A percentile compares a stretch with the other conserved stretches of the same genome.
These are phyloP conservation scores for Aciculoconidium aculeatum DNA, from an alignment of 805 yeast species.

Conservation along the genomic window DNA sequence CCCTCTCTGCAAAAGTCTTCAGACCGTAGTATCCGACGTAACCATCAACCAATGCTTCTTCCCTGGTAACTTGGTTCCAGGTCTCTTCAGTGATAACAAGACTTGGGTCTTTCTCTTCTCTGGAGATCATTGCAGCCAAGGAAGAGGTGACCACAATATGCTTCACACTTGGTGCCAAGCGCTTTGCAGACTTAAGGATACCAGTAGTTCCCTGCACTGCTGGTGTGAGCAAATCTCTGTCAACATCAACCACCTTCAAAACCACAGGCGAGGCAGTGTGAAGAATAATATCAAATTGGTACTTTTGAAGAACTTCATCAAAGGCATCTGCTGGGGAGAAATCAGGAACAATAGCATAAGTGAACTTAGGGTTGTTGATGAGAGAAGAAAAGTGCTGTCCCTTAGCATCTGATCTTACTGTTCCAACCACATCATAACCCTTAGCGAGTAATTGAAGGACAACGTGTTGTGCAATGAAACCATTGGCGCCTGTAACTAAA, in stretches of 20 bases:
- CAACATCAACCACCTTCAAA: constrained; percentile 38
- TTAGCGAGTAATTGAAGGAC: constrained; percentile 33
- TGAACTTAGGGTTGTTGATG: constrained; percentile 20
- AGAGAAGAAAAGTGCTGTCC: constrained; percentile 13
- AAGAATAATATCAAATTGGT: constrained; percentile 48
- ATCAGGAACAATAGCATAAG: constrained; percentile 41
- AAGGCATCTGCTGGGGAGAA: constrained; percentile 42
- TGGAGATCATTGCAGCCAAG: constrained; percentile 40
- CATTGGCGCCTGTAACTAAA: constrained; percentile 48
- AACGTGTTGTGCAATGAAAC: constrained; percentile 44
- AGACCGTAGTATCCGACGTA: constrained; percentile 10
- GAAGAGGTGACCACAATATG: constrained; percentile 48
- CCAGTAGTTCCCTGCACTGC: constrained; percentile 52
- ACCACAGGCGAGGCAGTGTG: constrained; percentile 61
- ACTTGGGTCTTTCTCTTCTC: constrained; percentile 9
- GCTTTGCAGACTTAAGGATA: constrained; percentile 44
- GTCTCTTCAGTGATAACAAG: constrained; percentile 9
- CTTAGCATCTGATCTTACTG: constrained; percentile 37
- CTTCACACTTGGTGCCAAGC: constrained; percentile 36
- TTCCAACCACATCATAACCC: constrained; percentile 43
- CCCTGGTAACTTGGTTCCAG: constrained; percentile 14
- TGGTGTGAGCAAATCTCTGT: constrained; percentile 48
- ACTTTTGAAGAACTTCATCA: constrained; percentile 37
- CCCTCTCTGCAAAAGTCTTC: constrained; percentile 11
- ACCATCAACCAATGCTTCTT: constrained; percentile 8